Percentiles rank a stretch among this genome's conserved stretches.
These are phyloP conservation scores for Termitomyces eurrhizus DNA, from an alignment of 768 basidiomycete genomes.

Conservation along the genomic window DNA sequence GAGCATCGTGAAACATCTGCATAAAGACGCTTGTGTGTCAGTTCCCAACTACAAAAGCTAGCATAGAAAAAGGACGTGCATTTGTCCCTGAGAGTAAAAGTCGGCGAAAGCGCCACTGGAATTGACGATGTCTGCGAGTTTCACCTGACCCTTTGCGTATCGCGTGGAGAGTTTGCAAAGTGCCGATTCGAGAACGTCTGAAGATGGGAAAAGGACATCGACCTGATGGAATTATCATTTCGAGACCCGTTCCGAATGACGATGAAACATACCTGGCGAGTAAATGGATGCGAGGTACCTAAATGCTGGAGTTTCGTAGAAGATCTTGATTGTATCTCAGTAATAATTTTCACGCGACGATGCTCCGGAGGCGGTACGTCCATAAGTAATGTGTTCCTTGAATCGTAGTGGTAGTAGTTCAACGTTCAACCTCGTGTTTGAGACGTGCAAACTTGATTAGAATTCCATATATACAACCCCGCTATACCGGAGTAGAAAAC, in stretches of 20 bases:
- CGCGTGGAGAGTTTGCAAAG: constrained; percentile 38
- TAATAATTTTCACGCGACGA: constrained; percentile 19
- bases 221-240: constrained; percentile 35
- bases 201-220: constrained; percentile 57
- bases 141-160: constrained; percentile 42
- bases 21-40: not conserved
- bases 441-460: not conserved
- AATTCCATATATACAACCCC: constrained; percentile 13
- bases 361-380: constrained; percentile 11
- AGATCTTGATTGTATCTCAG: constrained; percentile 14
- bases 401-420: not conserved
- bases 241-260: not conserved
- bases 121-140: constrained; percentile 38
- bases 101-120: constrained; percentile 8
- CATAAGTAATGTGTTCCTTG: not conserved
- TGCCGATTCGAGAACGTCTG: constrained; percentile 30
- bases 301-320: constrained; percentile 28
- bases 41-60: not conserved
- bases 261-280: constrained; percentile 39
- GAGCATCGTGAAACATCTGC: constrained; percentile 27
- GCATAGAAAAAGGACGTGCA: not conserved
- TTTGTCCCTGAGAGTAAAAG: constrained; percentile 1
- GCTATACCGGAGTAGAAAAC: not conserved
- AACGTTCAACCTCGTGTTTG: not conserved
- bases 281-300: constrained; percentile 44